Evolutionary conservation across 805 yeast genomes (phyloP), one percentile per base, ranked within the genome.

Genomic region (Candida dajiaensis): DNA sequence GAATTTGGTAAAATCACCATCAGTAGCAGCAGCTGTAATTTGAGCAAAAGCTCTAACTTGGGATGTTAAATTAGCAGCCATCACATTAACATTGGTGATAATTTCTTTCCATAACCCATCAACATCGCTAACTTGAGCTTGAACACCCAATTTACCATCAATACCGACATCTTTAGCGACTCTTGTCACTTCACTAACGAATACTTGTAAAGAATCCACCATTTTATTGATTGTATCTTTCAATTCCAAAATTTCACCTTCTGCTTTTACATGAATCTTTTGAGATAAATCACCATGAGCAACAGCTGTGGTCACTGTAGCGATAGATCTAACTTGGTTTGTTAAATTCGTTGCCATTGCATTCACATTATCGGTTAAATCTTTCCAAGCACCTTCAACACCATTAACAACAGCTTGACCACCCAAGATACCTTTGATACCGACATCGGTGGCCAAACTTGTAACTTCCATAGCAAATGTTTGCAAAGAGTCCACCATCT

Each of bases 21-120:
- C 95, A 3, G 96, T 87, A 13, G 95, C 96, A 25, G 96, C 94
- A 22, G 94, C 95, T 0, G 96, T 88, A 58, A 88, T 88, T 63
- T 88, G 95, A 35, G 95, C 95, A 70, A 88, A 88, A 0, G 95
- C 96, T 66, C 96, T 78, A 59, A 88, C 96, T 69, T 88, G 96
- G 1, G 95, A 83, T 0, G 96, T 88, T 63, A 88, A 76, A 63
- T 88, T 88, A n/a, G 92, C 81, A 44, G 96, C 96, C 96, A 88
- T 88, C 21, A 92, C 87, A 62, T 88, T 88, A 53, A 88, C 96
- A 66, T 88, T 88, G 18, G 94, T 85, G 23, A 95, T 88, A 59
- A 88, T 88, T 57, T 86, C 95, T 60, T 85, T 87, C 96, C 96
- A 88, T 50, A 87, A 68, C 2, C 96, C 96, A 65, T 87, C 95